Base-by-base conservation (phyloP, 345 rosid genomes). In the Theobroma cacao region DNA sequence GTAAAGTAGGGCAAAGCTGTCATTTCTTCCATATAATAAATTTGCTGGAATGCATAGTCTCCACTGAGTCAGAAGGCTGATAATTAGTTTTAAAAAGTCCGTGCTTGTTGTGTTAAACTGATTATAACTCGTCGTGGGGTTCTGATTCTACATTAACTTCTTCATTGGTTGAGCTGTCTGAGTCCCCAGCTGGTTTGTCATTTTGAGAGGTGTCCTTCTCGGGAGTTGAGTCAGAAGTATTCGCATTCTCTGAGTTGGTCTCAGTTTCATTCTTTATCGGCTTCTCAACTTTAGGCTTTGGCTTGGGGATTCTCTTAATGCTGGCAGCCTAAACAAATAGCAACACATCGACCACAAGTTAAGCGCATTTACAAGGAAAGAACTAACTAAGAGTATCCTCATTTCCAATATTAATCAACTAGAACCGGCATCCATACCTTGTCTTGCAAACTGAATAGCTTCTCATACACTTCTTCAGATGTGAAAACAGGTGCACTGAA, bases 211-310 rank as follows among this genome's bases (percentile, higher is more conserved):
- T 26, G 22, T 77, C 79, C 15, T 85, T 82, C 53, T 80, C 84
- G 2, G 90, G 61, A 47, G 85, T 72, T 43, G 90, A 80, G 52
- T 82, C 77, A 13, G 90, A 79, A 45, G 48, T 30, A 55, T 79
- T 80, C 26, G 50, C 47, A 13, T 76, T 80, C 72, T 89, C 87
- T 18, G 75, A 80, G 67, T 68, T 70, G 59, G 76, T 73, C 78
- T 84, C 86, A 30, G 88, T 87, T 83, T 92, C 97, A 31, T 80
- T 89, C 85, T 88, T 90, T n/a, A 83, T 67, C 0, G 88, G 83
- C 87, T 95, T 91, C 89, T 92, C 98, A 59, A 85, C 80, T 83
- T 92, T 93, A 17, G 97, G 97, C 85, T 91, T 96, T 50, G 98
- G 99, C 88, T 92, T 94, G 12, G 99, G 95, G 43, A 96, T 96